Conservation (phyloP, 345 rosid species). For the Linum trigynum region DNA sequence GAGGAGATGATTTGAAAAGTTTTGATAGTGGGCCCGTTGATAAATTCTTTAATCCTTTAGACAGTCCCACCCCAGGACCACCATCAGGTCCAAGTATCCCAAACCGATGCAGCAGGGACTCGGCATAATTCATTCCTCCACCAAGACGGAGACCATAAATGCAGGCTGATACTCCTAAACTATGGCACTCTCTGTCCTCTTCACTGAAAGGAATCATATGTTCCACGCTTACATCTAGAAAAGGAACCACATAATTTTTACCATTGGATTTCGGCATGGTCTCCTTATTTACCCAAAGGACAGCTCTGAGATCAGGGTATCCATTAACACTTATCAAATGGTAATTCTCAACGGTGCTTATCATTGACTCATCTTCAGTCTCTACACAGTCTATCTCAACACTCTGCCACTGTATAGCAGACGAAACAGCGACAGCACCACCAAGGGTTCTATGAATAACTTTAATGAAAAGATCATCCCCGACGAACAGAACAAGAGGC, state of each 20-base stretch:
- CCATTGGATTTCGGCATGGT: conserved; percentile 35
- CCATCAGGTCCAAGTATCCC: conserved; percentile 88
- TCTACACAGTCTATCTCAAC: conserved; percentile 83
- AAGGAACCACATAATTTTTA: conserved; percentile 35
- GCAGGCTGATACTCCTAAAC: conserved; percentile 67
- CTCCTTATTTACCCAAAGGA: conserved; percentile 74
- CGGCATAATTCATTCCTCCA: conserved; percentile 95
- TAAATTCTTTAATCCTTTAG: conserved; percentile 70
- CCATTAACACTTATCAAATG: conserved; percentile 31
- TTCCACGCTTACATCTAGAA: conserved; percentile 61
- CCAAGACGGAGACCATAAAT: conserved; percentile 86
- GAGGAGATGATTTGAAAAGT: conserved; percentile 59
- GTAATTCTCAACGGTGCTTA: conserved; percentile 28
- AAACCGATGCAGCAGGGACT: conserved; percentile 80
- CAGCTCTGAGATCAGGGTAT: conserved; percentile 54
- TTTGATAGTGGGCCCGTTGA: conserved; percentile 80
- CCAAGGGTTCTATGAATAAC: conserved; percentile 95
- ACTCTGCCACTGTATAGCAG: conserved; percentile 61
- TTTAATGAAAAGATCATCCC: conserved; percentile 64
- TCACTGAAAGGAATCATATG: conserved; percentile 85
- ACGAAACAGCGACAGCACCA: conserved; percentile 90
- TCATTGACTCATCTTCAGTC: conserved; percentile 32
- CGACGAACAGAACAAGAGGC: conserved; percentile 85
- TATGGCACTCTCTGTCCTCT: conserved; percentile 73
- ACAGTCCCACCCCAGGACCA: conserved; percentile 82